Base-by-base conservation (phyloP, 495 filamentous ascomycete genomes). In the Tuber umbilicatum region DNA sequence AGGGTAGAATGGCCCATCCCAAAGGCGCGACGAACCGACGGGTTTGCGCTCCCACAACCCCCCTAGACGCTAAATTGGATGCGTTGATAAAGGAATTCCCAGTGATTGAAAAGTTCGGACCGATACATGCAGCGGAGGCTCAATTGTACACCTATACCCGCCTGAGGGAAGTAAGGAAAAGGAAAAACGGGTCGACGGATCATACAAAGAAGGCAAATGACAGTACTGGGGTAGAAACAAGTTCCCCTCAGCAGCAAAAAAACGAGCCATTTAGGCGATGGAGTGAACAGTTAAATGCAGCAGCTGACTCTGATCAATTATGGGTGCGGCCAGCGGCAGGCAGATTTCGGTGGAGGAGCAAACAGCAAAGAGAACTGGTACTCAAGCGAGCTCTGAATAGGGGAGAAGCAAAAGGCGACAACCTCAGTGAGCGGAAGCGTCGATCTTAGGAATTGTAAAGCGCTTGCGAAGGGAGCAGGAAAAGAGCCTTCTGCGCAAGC, bases 131-230 rank as follows among this genome's bases (percentile, higher is more conserved):
- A 41, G 40, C 43, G 71, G 77, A 79, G 76, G 72, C 77, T 72
- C 64, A 78, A 70, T 37, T 70, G 45, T 35, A 72, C 27, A 64
- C 70, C 69, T 72, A 79, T 75, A 78, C 42, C 76, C 64, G 70
- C 70, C 55, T 64, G 27, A 14, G 14, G 55, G 55, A 14, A 64
- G 55, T 35, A 64, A 17, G 27, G 12, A 35, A 70, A 67, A 37
- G 60, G 47, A 70, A 73, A 78, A 75, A 79, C 72, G 45, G 72
- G 76, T 79, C 43, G 19, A 75, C 69, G 77, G 72, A 74, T 71
- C 71, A 70, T 60, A 70, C 69, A 70, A 43, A 64, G 55, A 35
- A 27, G 55, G 55, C 1, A 64, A 1, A 64, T 31, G 12, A 19
- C 14, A 64, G 55, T 14, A 64, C 27, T 19, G 41, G 55, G n/a